These are phyloP conservation scores for Sesbania bispinosa DNA, from an alignment of 306 rosid genomes.

Conservation along the genomic window DNA sequence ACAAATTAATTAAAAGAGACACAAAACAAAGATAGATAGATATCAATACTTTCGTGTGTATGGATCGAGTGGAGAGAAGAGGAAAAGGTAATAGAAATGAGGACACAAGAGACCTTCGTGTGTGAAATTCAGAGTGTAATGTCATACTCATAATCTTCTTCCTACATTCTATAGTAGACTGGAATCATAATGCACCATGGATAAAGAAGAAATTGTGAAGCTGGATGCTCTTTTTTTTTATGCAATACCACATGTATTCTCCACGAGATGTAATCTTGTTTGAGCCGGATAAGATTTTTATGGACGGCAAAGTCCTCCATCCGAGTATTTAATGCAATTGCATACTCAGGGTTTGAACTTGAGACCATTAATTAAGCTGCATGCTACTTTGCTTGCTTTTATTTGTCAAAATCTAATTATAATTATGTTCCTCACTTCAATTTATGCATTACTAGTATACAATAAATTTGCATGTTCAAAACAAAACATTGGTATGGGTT, in stretches of 20 bases:
- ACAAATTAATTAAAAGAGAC: slow-evolving; percentile 8
- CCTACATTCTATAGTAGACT: background rate
- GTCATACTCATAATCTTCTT: background rate
- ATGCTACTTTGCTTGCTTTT: background rate
- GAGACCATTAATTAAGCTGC: no score
- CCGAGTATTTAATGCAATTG: no score
- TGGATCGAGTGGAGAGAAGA: background rate
- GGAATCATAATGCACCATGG: slow-evolving; percentile 21
- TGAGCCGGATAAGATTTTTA: no score
- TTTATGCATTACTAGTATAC: no score
- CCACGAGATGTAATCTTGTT: no score
- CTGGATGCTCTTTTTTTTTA: no score
- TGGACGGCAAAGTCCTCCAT: no score
- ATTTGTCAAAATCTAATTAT: slow-evolving; percentile 1
- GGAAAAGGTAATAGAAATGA: slow-evolving; percentile 2
- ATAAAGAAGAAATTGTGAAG: background rate
- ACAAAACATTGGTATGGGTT: background rate
- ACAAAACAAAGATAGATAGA: background rate
- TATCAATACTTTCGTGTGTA: background rate
- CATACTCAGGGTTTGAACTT: no score
- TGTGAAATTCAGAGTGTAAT: slow-evolving; percentile 15
- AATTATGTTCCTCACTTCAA: background rate
- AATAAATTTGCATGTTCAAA: no score
- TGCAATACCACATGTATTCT: no score
- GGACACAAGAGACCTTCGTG: slow-evolving; percentile 11